Base-by-base conservation (phyloP, 139 green algal genomes). In the Auxenochlorella pyrenoidosa region DNA sequence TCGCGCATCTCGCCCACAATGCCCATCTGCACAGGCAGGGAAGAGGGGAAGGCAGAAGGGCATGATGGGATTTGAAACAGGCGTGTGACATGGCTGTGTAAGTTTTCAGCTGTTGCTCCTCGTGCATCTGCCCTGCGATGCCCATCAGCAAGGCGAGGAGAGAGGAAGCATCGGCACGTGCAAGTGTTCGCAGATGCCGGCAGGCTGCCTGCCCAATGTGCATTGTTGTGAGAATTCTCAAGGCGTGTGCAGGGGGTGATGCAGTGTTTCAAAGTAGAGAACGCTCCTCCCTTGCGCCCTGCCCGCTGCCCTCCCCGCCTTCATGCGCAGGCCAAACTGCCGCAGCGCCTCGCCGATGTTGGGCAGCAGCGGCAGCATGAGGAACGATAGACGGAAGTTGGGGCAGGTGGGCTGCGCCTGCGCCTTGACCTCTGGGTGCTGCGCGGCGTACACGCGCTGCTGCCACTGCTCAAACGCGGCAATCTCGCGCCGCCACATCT, bases 1-100 rank as follows among this genome's bases (percentile, higher is more conserved):
- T 85, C 80, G 12, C 80, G 80, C 80, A 85, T 85, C 80, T 85
- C 80, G 0, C 80, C 80, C 34, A 85, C 80, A 63, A 85, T 75
- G 40, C 60, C 80, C 80, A 85, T 85, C 80, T 85, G 63, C 80
- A 76, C 26, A 41, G n/a, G 12, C 13, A 40, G 22, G 19, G 26
- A 32, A n/a, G 32, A 41, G 66, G 66, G 66, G 5, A n/a, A n/a
- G n/a, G n/a, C n/a, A n/a, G n/a, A n/a, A n/a, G n/a, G n/a, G n/a
- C n/a, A n/a, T n/a, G n/a, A n/a, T n/a, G n/a, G n/a, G n/a, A n/a
- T n/a, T n/a, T n/a, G n/a, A n/a, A n/a, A n/a, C n/a, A n/a, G n/a
- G n/a, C n/a, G n/a, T n/a, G n/a, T n/a, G n/a, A n/a, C n/a, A n/a
- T n/a, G n/a, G n/a, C n/a, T n/a, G n/a, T n/a, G n/a, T n/a, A n/a